Evolutionary conservation across 352 stramenopile species (phyloP).

Genomic region (Globisporangium barbulae): DNA sequence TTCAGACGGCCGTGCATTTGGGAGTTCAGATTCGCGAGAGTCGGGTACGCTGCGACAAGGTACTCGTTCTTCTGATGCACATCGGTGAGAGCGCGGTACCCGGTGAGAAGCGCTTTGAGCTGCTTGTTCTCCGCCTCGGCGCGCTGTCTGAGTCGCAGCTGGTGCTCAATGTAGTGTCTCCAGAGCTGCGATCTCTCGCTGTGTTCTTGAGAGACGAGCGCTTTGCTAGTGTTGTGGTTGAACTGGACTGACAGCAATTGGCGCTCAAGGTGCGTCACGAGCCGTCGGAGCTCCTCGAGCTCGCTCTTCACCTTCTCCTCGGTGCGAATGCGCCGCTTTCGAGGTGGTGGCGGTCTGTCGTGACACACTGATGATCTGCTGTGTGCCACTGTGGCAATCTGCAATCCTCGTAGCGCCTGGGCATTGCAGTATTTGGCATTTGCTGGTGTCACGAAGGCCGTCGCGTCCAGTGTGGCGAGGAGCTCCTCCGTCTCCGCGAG

Average conservation of each 20-base stretch:
- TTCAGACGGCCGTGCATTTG: not conserved
- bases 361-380: not conserved
- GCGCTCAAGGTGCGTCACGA: not conserved
- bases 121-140: conserved; percentile 11
- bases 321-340: not conserved
- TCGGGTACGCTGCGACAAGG: not conserved
- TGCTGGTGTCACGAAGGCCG: not conserved
- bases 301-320: not conserved
- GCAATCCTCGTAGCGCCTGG: not conserved
- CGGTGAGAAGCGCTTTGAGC: not conserved
- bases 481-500: conserved; percentile 7
- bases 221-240: not conserved
- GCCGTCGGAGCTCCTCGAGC: not conserved
- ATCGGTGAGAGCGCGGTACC: not conserved
- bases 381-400: not conserved
- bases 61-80: not conserved
- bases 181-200: not conserved
- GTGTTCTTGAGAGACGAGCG: not conserved
- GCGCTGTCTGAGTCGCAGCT: not conserved
- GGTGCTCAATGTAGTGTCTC: not conserved
- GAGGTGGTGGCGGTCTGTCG: too few relatives aligned
- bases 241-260: not conserved
- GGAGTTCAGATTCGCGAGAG: not conserved
- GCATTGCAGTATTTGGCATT: not conserved
- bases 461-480: conserved; percentile 3